Percentiles rank a stretch among this genome's conserved stretches.
Conservation (phyloP, 129 eudicot genomes). For the Escallonia herrerae region DNA sequence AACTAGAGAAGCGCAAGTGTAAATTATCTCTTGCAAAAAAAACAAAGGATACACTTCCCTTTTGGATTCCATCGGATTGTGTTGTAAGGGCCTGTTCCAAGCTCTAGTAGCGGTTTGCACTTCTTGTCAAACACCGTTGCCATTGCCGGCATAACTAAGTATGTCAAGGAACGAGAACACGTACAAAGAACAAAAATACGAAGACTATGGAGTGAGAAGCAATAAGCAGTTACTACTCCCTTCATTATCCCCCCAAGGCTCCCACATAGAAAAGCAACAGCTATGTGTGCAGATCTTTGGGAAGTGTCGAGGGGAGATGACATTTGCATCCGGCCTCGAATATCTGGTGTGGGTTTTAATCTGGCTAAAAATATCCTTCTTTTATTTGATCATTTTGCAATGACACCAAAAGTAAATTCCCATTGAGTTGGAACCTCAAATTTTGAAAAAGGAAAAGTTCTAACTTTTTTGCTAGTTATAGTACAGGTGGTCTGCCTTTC, state of each 20-base stretch:
- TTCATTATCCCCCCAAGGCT: background rate
- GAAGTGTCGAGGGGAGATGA: no score
- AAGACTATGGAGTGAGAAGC: background rate
- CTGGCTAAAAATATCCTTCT: no score
- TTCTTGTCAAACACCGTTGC: constrained; percentile 91
- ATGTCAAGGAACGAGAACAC: constrained; percentile 43
- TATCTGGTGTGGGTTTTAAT: no score
- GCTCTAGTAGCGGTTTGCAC: constrained; percentile 87
- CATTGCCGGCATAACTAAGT: constrained; percentile 88
- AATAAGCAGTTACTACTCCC: background rate
- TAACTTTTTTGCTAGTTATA: background rate
- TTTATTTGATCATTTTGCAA: no score
- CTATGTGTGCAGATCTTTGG: no score
- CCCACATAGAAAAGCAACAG: background rate
- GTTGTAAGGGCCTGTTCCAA: constrained; percentile 90
- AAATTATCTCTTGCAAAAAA: background rate
- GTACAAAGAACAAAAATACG: background rate
- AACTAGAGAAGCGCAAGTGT: background rate
- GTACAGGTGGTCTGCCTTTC: background rate
- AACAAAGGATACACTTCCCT: constrained; percentile 86
- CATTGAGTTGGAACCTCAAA: no score
- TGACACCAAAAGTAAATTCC: no score
- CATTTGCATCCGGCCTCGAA: no score
- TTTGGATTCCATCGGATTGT: constrained; percentile 94
- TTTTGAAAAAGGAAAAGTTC: background rate